Evolutionary conservation across 495 filamentous ascomycete species (phyloP).

Genomic region (Halenospora varia): DNA sequence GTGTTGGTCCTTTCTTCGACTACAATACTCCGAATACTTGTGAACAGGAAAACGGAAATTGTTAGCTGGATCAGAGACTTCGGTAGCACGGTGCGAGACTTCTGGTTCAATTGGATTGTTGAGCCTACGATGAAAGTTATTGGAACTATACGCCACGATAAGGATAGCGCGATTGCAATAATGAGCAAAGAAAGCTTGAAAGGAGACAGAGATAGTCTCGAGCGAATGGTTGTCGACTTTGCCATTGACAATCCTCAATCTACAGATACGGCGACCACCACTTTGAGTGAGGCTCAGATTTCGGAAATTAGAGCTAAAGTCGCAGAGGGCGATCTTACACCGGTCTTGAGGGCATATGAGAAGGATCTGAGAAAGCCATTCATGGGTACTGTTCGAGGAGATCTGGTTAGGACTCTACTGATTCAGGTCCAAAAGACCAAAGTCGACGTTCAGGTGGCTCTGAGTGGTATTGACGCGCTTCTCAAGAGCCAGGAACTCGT

Average conservation of each 20-base stretch:
- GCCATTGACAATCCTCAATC: constrained; percentile 67
- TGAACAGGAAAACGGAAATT: constrained; percentile 68
- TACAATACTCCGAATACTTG: constrained; percentile 71
- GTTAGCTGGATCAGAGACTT: constrained; percentile 71
- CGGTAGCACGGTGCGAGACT: constrained; percentile 74
- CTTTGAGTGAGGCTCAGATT: constrained; percentile 56
- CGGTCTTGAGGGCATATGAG: constrained; percentile 87
- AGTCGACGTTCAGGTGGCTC: constrained; percentile 93
- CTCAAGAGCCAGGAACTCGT: constrained; percentile 95
- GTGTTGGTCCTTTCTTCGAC: constrained; percentile 70
- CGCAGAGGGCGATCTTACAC: constrained; percentile 86
- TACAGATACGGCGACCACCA: constrained; percentile 32
- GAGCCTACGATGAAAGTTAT: constrained; percentile 78
- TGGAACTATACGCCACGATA: constrained; percentile 86
- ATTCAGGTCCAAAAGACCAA: constrained; percentile 99
- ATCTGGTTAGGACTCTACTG: constrained; percentile 83
- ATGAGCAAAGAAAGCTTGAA: constrained; percentile 89
- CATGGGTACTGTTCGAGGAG: constrained; percentile 71
- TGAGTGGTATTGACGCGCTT: constrained; percentile 87
- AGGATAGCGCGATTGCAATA: constrained; percentile 86
- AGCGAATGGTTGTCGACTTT: constrained; percentile 98
- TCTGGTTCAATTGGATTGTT: constrained; percentile 94
- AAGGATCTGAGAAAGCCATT: constrained; percentile 77
- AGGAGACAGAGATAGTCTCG: constrained; percentile 84
- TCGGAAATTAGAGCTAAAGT: constrained; percentile 70